Percentiles rank a stretch among this genome's conserved stretches.
Evolutionary conservation across 495 filamentous ascomycete genomes (phyloP).

Genomic region (Niebla homalea): DNA sequence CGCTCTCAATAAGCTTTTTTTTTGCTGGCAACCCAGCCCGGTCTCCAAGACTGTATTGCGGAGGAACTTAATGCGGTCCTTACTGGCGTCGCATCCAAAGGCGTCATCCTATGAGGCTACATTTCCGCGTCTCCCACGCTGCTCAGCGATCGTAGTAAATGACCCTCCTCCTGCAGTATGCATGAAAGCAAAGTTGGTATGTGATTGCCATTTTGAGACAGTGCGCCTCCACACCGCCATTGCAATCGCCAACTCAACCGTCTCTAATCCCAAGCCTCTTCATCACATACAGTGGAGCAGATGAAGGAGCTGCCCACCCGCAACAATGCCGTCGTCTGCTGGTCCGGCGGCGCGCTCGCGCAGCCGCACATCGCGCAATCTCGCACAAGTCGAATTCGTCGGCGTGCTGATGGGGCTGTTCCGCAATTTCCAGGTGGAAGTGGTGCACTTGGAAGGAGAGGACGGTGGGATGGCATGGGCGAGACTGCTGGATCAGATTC

Average conservation of each 20-base stretch:
- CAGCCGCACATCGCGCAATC: background rate
- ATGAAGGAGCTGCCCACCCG: background rate
- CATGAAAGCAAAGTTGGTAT: too few species aligned
- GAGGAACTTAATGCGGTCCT: too few species aligned
- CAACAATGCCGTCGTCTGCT: constrained; percentile 1
- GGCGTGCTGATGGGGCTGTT: constrained; percentile 1
- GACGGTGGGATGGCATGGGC: background rate
- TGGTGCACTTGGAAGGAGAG: constrained; percentile 1
- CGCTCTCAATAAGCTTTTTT: too few species aligned
- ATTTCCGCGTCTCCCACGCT: too few species aligned
- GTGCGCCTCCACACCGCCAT: too few species aligned
- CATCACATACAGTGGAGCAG: background rate
- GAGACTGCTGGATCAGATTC: constrained; percentile 3
- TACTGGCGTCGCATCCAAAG: too few species aligned
- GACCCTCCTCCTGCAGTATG: too few species aligned
- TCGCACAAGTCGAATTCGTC: constrained; percentile 2
- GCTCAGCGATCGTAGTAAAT: too few species aligned
- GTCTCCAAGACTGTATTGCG: too few species aligned
- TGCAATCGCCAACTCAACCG: constrained; percentile 2
- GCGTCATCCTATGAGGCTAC: too few species aligned
- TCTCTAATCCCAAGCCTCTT: background rate
- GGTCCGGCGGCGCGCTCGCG: constrained; percentile 1
- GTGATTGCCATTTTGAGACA: too few species aligned
- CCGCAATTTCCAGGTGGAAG: background rate
- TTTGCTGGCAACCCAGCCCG: too few species aligned